Evolutionary conservation across 768 basidiomycete species (phyloP), one percentile per base, ranked within the genome.

Genomic region (Vishniacozyma victoriae): DNA sequence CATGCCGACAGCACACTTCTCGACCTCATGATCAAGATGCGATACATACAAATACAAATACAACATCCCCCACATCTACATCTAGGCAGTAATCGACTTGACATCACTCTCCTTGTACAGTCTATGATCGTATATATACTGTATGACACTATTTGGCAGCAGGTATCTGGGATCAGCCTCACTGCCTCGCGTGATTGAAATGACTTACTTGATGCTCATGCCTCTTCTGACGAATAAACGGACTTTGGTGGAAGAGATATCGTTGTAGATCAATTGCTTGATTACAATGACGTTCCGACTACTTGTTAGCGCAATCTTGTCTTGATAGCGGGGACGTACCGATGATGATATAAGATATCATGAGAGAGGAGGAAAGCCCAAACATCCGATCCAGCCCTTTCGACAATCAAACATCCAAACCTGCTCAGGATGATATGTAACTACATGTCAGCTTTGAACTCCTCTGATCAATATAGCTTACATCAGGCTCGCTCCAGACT

Each of bases 401-500:
- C 95, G 41, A 99, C 83, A 60, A 96, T 95, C 67, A 95, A 81
- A 55, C 84, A 85, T 39, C 95, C 95, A 71, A 92, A 97, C 52
- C 85, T 80, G 29, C 93, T 93, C 16, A 97, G 78, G 70, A 99
- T 97, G 74, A 92, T 90, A 62, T 93, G 90, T 37, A 99, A 79
- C 91, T 96, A 70, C 9, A n/a, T 9, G 9, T 33, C 9, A n/a
- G 9, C 9, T n/a, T 9, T 33, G n/a, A 9, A 9, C 29, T 33
- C 9, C 9, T 33, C n/a, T 33, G 29, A 9, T 33, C 29, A 20
- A 12, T 14, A 12, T 22, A 14, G 79, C 89, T 69, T 74, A 93
- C 91, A 78, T 99, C 95, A 51, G 81, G 78, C 63, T 91, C 84
- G 46, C 84, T 82, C 95, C 95, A 99, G 29, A 99, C 93, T 15